Base-by-base conservation (phyloP, 495 filamentous ascomycete species). In the Xylaria scruposa region DNA sequence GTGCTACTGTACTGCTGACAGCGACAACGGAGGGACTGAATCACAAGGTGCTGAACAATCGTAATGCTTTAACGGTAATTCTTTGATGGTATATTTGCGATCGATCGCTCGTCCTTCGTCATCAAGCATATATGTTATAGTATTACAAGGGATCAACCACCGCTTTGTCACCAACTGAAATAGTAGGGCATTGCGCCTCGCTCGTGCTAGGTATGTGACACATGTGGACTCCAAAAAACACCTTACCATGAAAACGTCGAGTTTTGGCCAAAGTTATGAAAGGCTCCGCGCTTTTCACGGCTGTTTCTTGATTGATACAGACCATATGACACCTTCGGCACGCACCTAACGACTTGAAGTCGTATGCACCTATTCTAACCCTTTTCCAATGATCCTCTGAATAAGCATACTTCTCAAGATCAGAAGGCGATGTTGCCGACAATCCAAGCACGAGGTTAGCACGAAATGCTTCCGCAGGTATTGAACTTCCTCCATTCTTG, bases 301-400 rank as follows among this genome's bases (percentile, higher is more conserved):
- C 95, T 6, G 92, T 97, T 21, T 90, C 81, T 76, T 97, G 96
- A 72, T 99, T 90, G 56, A 98, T 88, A 78, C 95, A 98, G 15
- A 99, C 91, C 93, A 99, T 97, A 75, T 97, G 94, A 72, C 96
- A 99, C 19, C 96, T 83, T 46, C 94, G 87, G 76, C 96, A 99
- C 24, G 90, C 87, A 0, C 93, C 95, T 5, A 98, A 83, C 71
- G 95, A 88, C 75, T 92, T 85, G 65, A 93, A 91, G 3, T 82
- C 75, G 38, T 90, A 83, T 17, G 76, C 61, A 17, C 88, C 88
- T 49, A 91, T 87, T 44, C 79, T 79, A 17, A 89, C 38, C 19
- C 65, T 81, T 26, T 78, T 78, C 90, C 89, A 91, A 19, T 80
- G 67, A 76, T 91, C 90, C 77, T 91, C 90, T 8, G 76, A 77